Conservation (phyloP, 192 early-diverging fungal genomes). For the Backusella sp. region DNA sequence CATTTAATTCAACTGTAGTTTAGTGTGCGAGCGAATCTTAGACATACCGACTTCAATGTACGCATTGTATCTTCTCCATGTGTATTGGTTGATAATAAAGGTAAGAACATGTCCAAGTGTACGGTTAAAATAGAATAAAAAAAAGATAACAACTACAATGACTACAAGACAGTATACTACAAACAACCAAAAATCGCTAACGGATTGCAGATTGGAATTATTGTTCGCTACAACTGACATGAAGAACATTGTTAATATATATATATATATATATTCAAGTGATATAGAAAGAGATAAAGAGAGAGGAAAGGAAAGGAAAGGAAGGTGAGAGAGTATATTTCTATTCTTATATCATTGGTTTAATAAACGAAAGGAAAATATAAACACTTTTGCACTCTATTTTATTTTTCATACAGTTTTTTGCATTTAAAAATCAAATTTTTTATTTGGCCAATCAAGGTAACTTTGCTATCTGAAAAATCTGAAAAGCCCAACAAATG, state of each 20-base stretch:
- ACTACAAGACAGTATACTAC: conserved; percentile 66
- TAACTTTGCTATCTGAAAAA: too few relatives aligned
- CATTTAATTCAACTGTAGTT: not conserved
- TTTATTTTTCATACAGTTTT: not conserved
- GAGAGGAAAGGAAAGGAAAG: not conserved
- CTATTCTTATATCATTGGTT: not conserved
- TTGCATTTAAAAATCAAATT: too few relatives aligned
- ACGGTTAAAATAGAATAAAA: conserved; percentile 73
- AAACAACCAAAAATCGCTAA: conserved; percentile 56
- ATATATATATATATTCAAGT: not conserved
- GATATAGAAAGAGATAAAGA: not conserved
- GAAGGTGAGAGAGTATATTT: not conserved
- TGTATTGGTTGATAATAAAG: conserved; percentile 59
- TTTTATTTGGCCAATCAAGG: too few relatives aligned
- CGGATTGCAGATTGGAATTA: conserved; percentile 15
- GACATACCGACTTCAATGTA: conserved; percentile 71
- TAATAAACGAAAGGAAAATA: not conserved
- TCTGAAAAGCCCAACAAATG: too few relatives aligned
- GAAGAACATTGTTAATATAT: not conserved
- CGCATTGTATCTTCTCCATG: conserved; percentile 64
- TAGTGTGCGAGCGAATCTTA: not conserved
- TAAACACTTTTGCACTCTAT: not conserved
- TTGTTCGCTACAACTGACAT: not conserved
- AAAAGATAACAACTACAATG: conserved; percentile 66
- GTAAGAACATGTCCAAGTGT: conserved; percentile 61